Evolutionary conservation across 257 asterid species (phyloP), one percentile per base, ranked within the genome.

Genomic region (Fraxinus excelsior): DNA sequence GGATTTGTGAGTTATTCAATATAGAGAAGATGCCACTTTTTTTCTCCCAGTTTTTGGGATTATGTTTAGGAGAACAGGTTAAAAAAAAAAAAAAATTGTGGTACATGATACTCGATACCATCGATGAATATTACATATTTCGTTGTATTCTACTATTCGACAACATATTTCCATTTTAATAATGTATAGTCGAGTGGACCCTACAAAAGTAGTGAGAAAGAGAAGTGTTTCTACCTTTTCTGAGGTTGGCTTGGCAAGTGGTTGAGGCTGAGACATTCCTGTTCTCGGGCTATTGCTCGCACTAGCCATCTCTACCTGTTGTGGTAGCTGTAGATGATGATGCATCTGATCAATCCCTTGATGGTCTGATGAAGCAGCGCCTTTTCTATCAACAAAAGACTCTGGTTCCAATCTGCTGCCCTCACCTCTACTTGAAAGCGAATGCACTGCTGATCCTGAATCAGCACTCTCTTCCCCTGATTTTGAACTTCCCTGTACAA

Each of bases 391-490:
- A 26, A 84, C 62, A n/a, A 87, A 84, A 44, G 88, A 87, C 66
- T 84, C 85, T 49, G 85, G 78, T n/a, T 83, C 86, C 53, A 85
- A 49, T 21, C 85, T 74, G 28, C 79, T 64, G 72, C 88, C 76
- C 64, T 81, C 85, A 23, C 71, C 71, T 83, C 78, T 80, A 78
- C 84, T 87, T 62, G 87, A 85, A 75, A 89, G 79, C 23, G 92
- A 85, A 78, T 93, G 90, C 44, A 87, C 81, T 31, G 88, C 96
- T 79, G 93, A 91, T 23, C 87, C 93, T 25, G 97, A 90, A 84
- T 93, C 96, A 69, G 83, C 86, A 74, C 97, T 96, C 82, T 86
- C 97, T 76, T 86, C 96, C 81, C 93, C 96, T 78, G 98, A 91
- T 87, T 80, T 89, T 79, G 98, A 87, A 87, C 91, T 93, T 80